Evolutionary conservation across 768 basidiomycete genomes (phyloP).

Genomic region (Tephrocybe sp.): DNA sequence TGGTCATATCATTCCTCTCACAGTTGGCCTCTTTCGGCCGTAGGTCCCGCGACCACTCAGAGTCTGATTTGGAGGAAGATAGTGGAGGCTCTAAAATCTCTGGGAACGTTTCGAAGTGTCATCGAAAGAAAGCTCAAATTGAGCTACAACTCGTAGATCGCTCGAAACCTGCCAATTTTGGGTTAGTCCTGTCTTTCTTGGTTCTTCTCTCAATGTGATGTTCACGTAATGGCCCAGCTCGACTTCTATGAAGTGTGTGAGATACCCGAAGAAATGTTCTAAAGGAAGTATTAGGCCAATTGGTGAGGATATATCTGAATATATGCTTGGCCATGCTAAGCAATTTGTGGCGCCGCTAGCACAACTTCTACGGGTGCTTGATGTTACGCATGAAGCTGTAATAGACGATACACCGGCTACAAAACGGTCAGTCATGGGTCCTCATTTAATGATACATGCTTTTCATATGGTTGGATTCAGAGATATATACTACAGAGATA

Average conservation of each 20-base stretch:
- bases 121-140: constrained; percentile 26
- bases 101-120: constrained; percentile 1
- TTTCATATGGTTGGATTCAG: constrained; percentile 33
- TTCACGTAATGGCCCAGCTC: constrained; percentile 10
- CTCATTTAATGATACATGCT: constrained; percentile 8
- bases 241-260: constrained; percentile 23
- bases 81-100: constrained; percentile 15
- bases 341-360: constrained; percentile 39
- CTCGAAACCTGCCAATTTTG: constrained; percentile 24
- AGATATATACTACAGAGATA: constrained; percentile 88
- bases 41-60: constrained; percentile 5
- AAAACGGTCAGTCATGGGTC: constrained; percentile 47
- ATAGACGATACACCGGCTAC: constrained; percentile 53
- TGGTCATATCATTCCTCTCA: constrained; percentile 35
- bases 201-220: neutral
- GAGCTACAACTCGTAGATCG: constrained; percentile 36
- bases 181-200: constrained; percentile 17
- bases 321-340: constrained; percentile 1
- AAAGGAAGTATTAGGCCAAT: constrained; percentile 39
- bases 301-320: constrained; percentile 29
- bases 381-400: constrained; percentile 70
- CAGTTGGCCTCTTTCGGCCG: constrained; percentile 30
- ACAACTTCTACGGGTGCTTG: constrained; percentile 64
- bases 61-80: constrained; percentile 3
- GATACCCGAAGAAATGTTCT: constrained; percentile 34